phyloP scores from a whole-genome alignment of 257 asterid species.

The Primulina tabacum region DNA sequence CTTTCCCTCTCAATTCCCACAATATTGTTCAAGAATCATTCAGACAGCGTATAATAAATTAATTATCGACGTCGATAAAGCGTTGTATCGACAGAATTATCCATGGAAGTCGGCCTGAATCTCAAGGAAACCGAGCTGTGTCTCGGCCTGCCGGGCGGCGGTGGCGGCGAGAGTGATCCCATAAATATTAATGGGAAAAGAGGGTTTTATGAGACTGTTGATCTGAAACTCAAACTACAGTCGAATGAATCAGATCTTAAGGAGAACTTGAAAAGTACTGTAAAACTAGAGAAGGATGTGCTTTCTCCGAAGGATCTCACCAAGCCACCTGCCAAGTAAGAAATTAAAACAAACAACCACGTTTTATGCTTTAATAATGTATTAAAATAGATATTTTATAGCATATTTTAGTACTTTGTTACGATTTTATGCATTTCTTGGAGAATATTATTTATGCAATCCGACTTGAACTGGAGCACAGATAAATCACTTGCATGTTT shows the following conservation, averaged over 20 bases:
- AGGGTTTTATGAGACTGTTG: constrained; percentile 23
- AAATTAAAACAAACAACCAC: no score
- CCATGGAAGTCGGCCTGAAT: constrained; percentile 4
- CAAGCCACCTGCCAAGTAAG: constrained; percentile 35
- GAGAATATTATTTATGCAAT: no score
- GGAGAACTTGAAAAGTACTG: not conserved
- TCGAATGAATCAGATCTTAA: constrained; percentile 9
- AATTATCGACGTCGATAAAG: not conserved
- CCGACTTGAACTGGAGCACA: no score
- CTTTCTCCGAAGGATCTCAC: constrained; percentile 10
- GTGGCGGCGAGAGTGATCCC: constrained; percentile 4
- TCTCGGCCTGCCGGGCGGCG: constrained; percentile 31
- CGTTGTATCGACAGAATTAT: no score
- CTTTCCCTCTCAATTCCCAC: no score
- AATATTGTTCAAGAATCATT: not conserved
- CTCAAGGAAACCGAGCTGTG: constrained; percentile 34
- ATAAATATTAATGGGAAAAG: constrained; percentile 26
- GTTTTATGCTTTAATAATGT: no score
- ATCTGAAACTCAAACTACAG: constrained; percentile 29
- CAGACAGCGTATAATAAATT: not conserved
- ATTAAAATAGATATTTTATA: no score
- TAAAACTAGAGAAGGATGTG: constrained; percentile 4
- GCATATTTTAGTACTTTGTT: no score
- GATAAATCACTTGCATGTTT: no score
- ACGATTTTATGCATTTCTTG: not conserved